Base-by-base conservation (phyloP, 352 stramenopile genomes). In the Phytopythium aichiense region DNA sequence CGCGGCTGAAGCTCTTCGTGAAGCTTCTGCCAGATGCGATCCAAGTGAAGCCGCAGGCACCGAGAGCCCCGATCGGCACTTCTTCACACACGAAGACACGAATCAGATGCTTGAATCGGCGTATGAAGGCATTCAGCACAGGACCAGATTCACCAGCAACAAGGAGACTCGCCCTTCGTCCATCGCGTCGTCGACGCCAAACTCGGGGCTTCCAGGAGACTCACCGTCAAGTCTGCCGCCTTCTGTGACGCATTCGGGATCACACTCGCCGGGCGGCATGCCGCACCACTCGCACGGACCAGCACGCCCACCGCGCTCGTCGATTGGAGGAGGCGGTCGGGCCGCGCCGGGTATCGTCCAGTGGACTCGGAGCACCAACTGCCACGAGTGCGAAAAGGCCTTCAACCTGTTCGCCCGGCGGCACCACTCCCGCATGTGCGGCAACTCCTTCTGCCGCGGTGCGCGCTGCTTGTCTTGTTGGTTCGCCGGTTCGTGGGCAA, bases 351-450 rank as follows among this genome's bases (percentile, higher is more conserved):
- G 79, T 28, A 85, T 94, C 35, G 79, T 91, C 25, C 92, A 94
- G 49, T 95, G 86, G 86, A 80, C 84, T 6, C 79, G 85, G 23
- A 84, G 81, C 58, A 89, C 74, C 60, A 79, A 89, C 54, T 95
- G 87, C 67, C 89, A 91, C 65, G 87, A 93, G 69, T 95, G 87
- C 64, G 60, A 94, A 16, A 82, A 91, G 50, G 60, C 80, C 9
- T 95, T 95, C 68, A 92, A 87, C 54, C 61, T 95, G 5, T 95
- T 95, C 28, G 75, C 86, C 51, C 83, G 87, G 8, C 84, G 87
- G 16, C 87, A 95, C 58, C 85, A 95, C 65, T 95, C 84, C 61
- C 87, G 87, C 31, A 91, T 92, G 77, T 95, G 87, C 51, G 87
- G 87, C 23, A 89, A 89, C 51, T 94, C 84, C 48, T 95, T 95